These are phyloP conservation scores for Botrytis elliptica DNA, from an alignment of 2,329 filamentous ascomycete genomes.

Conservation along the genomic window DNA sequence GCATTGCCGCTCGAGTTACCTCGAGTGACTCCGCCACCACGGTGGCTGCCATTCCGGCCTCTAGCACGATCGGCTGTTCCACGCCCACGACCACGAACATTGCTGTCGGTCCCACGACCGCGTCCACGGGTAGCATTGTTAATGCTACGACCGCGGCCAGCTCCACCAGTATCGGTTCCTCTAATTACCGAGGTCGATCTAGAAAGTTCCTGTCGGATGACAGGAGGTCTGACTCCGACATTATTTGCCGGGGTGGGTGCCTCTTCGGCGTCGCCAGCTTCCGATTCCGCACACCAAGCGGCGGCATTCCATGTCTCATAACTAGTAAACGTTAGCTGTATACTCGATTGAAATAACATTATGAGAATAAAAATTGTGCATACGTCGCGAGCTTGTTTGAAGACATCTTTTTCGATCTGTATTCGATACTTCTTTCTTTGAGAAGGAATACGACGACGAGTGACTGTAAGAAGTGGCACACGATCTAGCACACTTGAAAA, in stretches of 20 bases:
- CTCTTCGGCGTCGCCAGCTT: background rate
- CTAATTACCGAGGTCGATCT: too few relatives aligned
- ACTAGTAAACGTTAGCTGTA: background rate
- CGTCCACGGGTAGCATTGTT: background rate
- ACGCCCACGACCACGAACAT: background rate
- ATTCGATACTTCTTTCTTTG: background rate
- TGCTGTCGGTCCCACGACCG: background rate
- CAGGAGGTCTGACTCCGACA: background rate
- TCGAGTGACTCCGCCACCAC: background rate
- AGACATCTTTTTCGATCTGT: background rate
- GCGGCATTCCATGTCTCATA: conserved; percentile 9
- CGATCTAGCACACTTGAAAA: background rate
- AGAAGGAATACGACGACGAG: background rate
- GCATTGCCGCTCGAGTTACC: conserved; percentile 1
- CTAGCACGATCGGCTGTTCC: background rate
- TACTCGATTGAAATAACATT: background rate
- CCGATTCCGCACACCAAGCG: background rate
- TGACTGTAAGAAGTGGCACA: background rate
- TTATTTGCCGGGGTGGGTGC: background rate
- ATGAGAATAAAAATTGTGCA: background rate
- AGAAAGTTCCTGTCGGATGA: background rate
- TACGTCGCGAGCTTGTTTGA: conserved; percentile 6
- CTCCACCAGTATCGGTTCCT: background rate
- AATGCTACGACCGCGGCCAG: background rate
- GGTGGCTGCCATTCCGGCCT: background rate